Base-by-base conservation (phyloP, 805 yeast species). In the Pichia occidentalis region DNA sequence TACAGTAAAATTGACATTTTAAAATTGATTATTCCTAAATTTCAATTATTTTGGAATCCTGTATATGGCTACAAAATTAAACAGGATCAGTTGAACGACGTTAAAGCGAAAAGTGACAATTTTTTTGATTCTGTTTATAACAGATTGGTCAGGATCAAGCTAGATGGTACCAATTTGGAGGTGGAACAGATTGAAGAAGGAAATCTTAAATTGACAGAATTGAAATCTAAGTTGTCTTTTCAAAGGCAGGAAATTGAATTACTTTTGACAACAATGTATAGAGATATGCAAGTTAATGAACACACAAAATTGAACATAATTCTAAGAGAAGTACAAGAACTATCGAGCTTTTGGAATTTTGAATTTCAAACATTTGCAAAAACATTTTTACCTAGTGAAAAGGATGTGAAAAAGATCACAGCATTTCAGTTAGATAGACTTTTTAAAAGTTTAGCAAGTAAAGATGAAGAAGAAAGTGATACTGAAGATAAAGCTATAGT, bases 331-430 rank as follows among this genome's bases (percentile, higher is more conserved):
- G 66, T 90, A 13, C 96, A 90, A 52, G 87, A 82, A 40, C 62
- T 79, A 21, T 88, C 95, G 3, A 87, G 85, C 17, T 73, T 68
- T 28, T 92, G 97, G 97, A 95, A 90, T 59, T 50, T 60, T 17
- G 95, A 81, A 40, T 87, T 92, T 51, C 70, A 75, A 25, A 82
- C 75, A 7, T 90, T 92, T 61, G 97, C 85, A 43, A 70, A 71
- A 30, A 69, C 70, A 16, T 92, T 73, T 53, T 70, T 90, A 43
- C 97, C 97, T 1, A 77, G 95, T 7, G 97, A 92, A 57, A 85
- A 80, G 51, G 98, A 92, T 68, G 84, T 92, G 48, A 79, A 95
- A 5, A 70, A 85, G 45, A 84, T 92, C 30, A 88, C 98, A 2
- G 83, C 95, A 4, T 80, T 80, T 49, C 97, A 90, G 54, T 64